Evolutionary conservation across 179 eudicot species (phyloP).

Genomic region (Patellifolia procumbens): DNA sequence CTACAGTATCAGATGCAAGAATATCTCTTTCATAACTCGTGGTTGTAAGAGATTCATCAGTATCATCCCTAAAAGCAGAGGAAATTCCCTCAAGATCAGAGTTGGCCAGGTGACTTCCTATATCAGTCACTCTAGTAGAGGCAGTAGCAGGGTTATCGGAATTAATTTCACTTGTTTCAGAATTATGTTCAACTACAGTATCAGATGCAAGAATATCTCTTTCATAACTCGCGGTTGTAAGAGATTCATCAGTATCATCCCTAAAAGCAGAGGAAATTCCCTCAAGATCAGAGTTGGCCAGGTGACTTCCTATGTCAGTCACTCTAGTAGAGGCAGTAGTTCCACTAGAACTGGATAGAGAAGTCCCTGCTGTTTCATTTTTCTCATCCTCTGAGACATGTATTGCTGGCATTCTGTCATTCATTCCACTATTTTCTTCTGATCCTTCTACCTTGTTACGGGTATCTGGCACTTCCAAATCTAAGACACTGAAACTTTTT

Average conservation of each 20-base stretch:
- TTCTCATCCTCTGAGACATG: conserved; percentile 37
- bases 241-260: conserved; percentile 34
- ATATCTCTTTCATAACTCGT: too few species aligned
- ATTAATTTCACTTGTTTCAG: conserved; percentile 34
- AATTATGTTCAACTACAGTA: conserved; percentile 25
- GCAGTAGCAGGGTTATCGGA: conserved; percentile 30
- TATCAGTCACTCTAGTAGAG: too few species aligned
- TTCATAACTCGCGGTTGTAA: conserved; percentile 38
- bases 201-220: conserved; percentile 37
- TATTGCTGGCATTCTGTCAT: conserved; percentile 26
- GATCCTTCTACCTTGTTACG: conserved; percentile 40
- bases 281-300: conserved; percentile 38
- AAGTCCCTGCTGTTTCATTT: conserved; percentile 41
- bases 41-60: too few species aligned
- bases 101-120: too few species aligned
- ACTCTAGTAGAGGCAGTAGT: conserved; percentile 38
- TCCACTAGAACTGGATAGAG: conserved; percentile 42
- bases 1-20: too few species aligned
- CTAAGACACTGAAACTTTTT: conserved; percentile 52
- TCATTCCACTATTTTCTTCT: conserved; percentile 33
- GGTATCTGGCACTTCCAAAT: conserved; percentile 44
- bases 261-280: conserved; percentile 33
- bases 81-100: too few species aligned
- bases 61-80: too few species aligned
- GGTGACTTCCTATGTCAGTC: conserved; percentile 40